Base-by-base conservation (phyloP, 495 filamentous ascomycete genomes). In the Gamarada debralockiae region DNA sequence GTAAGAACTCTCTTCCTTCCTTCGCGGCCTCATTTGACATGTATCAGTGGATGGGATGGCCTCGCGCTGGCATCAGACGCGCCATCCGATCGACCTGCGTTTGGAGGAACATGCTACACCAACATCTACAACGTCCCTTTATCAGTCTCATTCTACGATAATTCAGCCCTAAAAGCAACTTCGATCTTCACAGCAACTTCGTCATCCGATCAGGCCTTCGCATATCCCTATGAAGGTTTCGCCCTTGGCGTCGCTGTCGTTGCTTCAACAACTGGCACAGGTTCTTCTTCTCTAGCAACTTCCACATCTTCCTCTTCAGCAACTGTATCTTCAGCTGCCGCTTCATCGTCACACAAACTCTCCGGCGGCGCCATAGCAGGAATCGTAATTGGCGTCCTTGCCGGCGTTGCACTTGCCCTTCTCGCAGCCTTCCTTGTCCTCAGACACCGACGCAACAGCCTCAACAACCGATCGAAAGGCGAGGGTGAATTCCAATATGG, bases 101-200 rank as follows among this genome's bases (percentile, higher is more conserved):
- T 58, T 36, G 55, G 61, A 33, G 61, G 61, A 6, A 64, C 58
- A 7, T 64, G 61, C 29, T 64, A 55, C 29, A 56, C 51, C 15
- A 47, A 59, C 45, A 54, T 55, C 7, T 55, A 50, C 18, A 56
- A 60, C 44, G 50, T 50, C 13, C 56, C 61, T 3, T 52, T 57
- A 2, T 47, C 42, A 33, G 46, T 64, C 3, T 49, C 49, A 29
- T 48, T 39, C 17, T 64, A 58, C 34, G 52, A 57, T 27, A 43
- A 50, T 14, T 36, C 51, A n/a, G 48, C 45, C 21, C 1, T 48
- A 2, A 45, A 53, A 24, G 61, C 55, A 5, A 50, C 48, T 1
- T 53, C 47, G 1, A 53, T 61, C 37, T 41, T 58, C 29, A 55
- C 55, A 2, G 58, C 61, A 5, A 50, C 61, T 7, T 44, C 40